phyloP scores from a whole-genome alignment of 441 rosid species.

The Croton laevigatus region DNA sequence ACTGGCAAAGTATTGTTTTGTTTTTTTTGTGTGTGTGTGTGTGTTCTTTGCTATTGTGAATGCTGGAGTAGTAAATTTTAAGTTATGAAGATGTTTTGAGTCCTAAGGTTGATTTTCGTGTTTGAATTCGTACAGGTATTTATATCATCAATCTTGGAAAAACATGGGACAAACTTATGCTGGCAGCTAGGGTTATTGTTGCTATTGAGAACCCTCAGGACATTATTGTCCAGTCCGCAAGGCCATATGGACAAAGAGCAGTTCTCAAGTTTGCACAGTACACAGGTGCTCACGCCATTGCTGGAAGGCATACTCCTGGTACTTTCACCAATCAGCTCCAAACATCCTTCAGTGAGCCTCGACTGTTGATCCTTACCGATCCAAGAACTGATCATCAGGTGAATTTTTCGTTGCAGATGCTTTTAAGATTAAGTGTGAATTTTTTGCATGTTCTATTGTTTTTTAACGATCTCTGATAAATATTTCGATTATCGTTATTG shows the following conservation, averaged over 20 bases:
- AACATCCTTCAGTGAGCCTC: slow-evolving; percentile 83
- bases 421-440: background rate
- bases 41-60: no score
- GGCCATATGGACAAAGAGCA: slow-evolving; percentile 94
- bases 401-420: background rate
- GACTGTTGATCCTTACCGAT: slow-evolving; percentile 81
- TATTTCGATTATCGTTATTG: background rate
- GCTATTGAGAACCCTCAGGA: slow-evolving; percentile 82
- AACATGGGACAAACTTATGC: slow-evolving; percentile 87
- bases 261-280: slow-evolving; percentile 85
- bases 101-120: background rate
- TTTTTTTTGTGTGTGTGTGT: no score
- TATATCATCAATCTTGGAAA: slow-evolving; percentile 88
- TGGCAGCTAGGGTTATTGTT: slow-evolving; percentile 94
- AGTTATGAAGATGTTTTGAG: background rate
- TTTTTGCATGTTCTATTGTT: background rate
- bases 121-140: slow-evolving; percentile 39
- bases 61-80: background rate
- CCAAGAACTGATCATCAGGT: slow-evolving; percentile 97
- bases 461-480: background rate
- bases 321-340: slow-evolving; percentile 92
- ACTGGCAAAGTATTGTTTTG: no score
- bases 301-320: slow-evolving; percentile 98
- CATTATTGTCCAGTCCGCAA: slow-evolving; percentile 87
- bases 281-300: slow-evolving; percentile 95